phyloP scores from a whole-genome alignment of 495 filamentous ascomycete species.

The Podospora fimiseda region DNA sequence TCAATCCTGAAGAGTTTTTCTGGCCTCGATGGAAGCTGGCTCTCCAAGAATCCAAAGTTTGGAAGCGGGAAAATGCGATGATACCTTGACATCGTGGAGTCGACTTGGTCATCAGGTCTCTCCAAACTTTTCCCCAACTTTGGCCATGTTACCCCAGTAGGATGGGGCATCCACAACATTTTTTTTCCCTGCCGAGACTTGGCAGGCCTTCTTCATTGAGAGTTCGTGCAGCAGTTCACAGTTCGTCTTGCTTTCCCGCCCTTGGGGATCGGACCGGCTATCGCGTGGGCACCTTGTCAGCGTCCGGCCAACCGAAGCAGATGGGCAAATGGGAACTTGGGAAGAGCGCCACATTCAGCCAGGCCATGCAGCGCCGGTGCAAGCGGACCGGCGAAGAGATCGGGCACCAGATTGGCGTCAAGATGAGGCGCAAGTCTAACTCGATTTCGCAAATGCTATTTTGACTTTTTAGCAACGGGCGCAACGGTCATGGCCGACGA shows the following conservation, averaged over 20 bases:
- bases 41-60: not conserved
- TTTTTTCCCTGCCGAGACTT: slow-evolving; percentile 18
- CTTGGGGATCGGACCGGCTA: slow-evolving; percentile 24
- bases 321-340: slow-evolving; percentile 13
- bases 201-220: slow-evolving; percentile 13
- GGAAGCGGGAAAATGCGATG: too few species aligned
- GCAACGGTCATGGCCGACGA: too few species aligned
- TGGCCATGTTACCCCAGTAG: slow-evolving; percentile 5
- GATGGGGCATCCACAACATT: slow-evolving; percentile 5
- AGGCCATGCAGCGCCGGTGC: slow-evolving; percentile 16
- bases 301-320: slow-evolving; percentile 6
- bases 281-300: slow-evolving; percentile 19
- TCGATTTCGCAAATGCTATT: not conserved
- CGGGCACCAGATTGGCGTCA: not conserved
- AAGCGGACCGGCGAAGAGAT: slow-evolving; percentile 18
- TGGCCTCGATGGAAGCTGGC: not conserved
- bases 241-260: not conserved
- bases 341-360: slow-evolving; percentile 8
- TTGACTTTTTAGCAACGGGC: too few species aligned
- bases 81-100: slow-evolving; percentile 6
- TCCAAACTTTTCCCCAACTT: slow-evolving; percentile 28
- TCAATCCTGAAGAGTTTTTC: not conserved
- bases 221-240: too few species aligned
- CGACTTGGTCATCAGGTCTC: slow-evolving; percentile 19
- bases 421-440: slow-evolving; percentile 1